A percentile compares a stretch with the other conserved stretches of the same genome.
These are phyloP conservation scores for Protea cynaroides DNA, from an alignment of 164 flowering plant species.

Conservation along the genomic window DNA sequence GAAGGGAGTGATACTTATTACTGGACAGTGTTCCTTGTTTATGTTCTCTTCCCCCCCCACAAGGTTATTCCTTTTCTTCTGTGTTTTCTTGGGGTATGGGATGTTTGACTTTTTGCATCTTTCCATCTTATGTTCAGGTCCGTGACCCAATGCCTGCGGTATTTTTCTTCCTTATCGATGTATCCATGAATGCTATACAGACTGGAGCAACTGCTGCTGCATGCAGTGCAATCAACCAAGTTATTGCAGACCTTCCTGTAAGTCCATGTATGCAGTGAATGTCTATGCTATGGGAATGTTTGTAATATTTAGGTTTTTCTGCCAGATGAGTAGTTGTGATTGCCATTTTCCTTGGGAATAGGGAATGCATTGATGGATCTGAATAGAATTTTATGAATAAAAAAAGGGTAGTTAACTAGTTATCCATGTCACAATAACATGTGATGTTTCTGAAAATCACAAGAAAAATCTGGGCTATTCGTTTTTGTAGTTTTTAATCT, in stretches of 20 bases:
- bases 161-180: constrained; percentile 92
- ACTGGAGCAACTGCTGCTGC: constrained; percentile 99
- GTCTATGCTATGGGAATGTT: background rate
- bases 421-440: too few species aligned
- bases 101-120: background rate
- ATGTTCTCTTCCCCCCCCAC: background rate
- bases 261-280: constrained; percentile 24
- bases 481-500: too few species aligned
- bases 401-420: too few species aligned
- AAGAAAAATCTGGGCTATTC: too few species aligned
- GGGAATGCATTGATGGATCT: background rate
- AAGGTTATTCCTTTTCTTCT: background rate
- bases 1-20: too few species aligned
- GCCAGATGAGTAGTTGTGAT: background rate
- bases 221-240: constrained; percentile 93
- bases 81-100: background rate
- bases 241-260: constrained; percentile 90
- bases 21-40: too few species aligned
- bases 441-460: too few species aligned
- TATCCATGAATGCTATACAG: constrained; percentile 93
- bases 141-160: constrained; percentile 99
- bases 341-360: background rate
- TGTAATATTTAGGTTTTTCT: background rate
- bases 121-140: constrained; percentile 42
- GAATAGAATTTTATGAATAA: background rate